Conservation (phyloP, 768 basidiomycete species). For the Trametes sanguinea region DNA sequence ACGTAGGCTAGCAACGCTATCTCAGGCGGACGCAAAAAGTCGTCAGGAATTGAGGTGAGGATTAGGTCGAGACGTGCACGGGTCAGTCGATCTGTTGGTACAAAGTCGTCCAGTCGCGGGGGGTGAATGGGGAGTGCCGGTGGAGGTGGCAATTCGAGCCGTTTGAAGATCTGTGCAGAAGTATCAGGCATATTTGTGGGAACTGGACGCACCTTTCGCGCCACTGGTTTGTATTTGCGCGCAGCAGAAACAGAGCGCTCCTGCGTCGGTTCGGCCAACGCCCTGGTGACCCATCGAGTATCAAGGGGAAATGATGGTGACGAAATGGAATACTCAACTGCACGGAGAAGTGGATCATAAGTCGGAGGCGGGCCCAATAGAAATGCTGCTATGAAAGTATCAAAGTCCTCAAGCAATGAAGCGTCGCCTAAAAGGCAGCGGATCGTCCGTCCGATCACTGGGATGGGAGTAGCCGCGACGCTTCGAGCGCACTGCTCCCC, state of each 20-base stretch:
- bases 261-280: background rate
- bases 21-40: constrained; percentile 13
- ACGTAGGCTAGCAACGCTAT: constrained; percentile 23
- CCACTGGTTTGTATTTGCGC: constrained; percentile 32
- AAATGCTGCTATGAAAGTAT: background rate
- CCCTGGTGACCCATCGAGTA: constrained; percentile 4
- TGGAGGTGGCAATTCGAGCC: constrained; percentile 18
- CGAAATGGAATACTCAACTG: background rate
- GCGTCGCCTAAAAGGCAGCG: background rate
- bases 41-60: constrained; percentile 20
- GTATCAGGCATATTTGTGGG: constrained; percentile 31
- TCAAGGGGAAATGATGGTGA: background rate
- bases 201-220: constrained; percentile 32
- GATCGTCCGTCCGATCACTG: background rate
- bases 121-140: too few relatives aligned
- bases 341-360: background rate
- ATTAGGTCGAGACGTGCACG: constrained; percentile 20
- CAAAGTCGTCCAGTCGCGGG: too few relatives aligned
- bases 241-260: background rate
- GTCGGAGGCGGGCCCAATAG: background rate
- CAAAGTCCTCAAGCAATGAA: background rate
- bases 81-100: constrained; percentile 11
- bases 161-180: constrained; percentile 10
- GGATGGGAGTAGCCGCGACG: background rate
- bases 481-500: background rate